Base-by-base conservation (phyloP, 148 eudicot genomes). In the Amaranthus hypochondriacus region DNA sequence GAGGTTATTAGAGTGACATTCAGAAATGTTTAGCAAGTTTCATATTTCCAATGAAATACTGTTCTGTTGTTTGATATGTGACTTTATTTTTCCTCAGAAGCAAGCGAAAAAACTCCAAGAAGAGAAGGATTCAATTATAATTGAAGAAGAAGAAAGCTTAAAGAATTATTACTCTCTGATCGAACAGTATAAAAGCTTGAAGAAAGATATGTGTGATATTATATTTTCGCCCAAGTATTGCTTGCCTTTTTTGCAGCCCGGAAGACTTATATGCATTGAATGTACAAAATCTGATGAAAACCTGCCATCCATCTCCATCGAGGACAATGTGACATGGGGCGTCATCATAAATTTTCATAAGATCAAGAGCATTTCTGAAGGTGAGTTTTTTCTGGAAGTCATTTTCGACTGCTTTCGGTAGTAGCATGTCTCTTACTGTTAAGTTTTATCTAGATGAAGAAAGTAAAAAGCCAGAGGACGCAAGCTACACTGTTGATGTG, bases 211-310 rank as follows among this genome's bases (percentile, higher is more conserved):
- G 7, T 93, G 89, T 59, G 96, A 86, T 69, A 82, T 87, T 68
- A 79, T 92, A 43, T 79, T 83, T 66, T 72, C 92, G 79, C 92
- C 97, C 10, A 89, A 81, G 81, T 86, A 92, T 76, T 90, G 97
- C 80, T 89, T 95, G 72, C 98, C 97, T 15, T 95, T 91, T 85
- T 82, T 95, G 79, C 97, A 95, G 83, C 97, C 98, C 65, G 98
- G 98, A 56, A 86, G 98, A 81, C 98, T 95, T 83, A 89, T 90
- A 55, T 87, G 84, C 66, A 78, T 92, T 12, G 80, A 86, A 74
- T 90, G 91, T 79, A 75, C 89, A 52, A 83, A 68, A 80, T 79
- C 61, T 76, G 87, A 81, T 21, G 92, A 85, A 60, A 80, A 55
- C 71, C 75, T 69, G 49, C 83, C 86, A 8, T 81, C 88, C 59